Percentiles rank a stretch among this genome's conserved stretches.
Conservation (phyloP, 2,329 filamentous ascomycete genomes). For the Pezicula rhizophila region DNA sequence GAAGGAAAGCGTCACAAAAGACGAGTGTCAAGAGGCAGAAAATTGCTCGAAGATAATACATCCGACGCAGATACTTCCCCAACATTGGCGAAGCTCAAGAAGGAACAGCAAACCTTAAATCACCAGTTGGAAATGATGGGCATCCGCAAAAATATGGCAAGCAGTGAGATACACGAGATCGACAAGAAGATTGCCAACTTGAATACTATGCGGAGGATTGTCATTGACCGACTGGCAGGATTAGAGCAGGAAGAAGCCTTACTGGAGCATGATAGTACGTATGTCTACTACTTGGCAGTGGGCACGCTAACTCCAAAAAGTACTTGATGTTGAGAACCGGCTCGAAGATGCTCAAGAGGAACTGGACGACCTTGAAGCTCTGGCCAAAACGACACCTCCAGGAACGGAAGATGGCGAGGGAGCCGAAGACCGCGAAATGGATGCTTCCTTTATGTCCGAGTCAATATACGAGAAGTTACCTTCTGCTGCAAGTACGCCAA, state of each 20-base stretch:
- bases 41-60: slow-evolving; percentile 63
- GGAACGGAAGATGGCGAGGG: slow-evolving; percentile 47
- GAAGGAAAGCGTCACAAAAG: slow-evolving; percentile 65
- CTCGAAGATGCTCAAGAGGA: slow-evolving; percentile 57
- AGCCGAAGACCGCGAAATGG: slow-evolving; percentile 29
- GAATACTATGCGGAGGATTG: slow-evolving; percentile 85
- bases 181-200: slow-evolving; percentile 95
- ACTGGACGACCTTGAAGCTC: slow-evolving; percentile 51
- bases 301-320: slow-evolving; percentile 30
- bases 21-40: slow-evolving; percentile 67
- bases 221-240: slow-evolving; percentile 77
- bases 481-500: slow-evolving; percentile 40
- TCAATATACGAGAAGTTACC: slow-evolving; percentile 94
- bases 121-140: slow-evolving; percentile 87
- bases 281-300: not conserved
- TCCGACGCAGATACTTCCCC: slow-evolving; percentile 52
- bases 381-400: slow-evolving; percentile 39
- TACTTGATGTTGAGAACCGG: slow-evolving; percentile 55
- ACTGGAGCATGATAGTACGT: slow-evolving; percentile 79
- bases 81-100: slow-evolving; percentile 67
- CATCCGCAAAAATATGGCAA: slow-evolving; percentile 95
- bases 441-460: slow-evolving; percentile 85
- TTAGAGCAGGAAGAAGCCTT: slow-evolving; percentile 88
- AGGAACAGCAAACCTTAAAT: slow-evolving; percentile 72
- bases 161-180: slow-evolving; percentile 90